phyloP scores from a whole-genome alignment of 2,329 filamentous ascomycete genomes.

The Colletotrichum cuscutae region DNA sequence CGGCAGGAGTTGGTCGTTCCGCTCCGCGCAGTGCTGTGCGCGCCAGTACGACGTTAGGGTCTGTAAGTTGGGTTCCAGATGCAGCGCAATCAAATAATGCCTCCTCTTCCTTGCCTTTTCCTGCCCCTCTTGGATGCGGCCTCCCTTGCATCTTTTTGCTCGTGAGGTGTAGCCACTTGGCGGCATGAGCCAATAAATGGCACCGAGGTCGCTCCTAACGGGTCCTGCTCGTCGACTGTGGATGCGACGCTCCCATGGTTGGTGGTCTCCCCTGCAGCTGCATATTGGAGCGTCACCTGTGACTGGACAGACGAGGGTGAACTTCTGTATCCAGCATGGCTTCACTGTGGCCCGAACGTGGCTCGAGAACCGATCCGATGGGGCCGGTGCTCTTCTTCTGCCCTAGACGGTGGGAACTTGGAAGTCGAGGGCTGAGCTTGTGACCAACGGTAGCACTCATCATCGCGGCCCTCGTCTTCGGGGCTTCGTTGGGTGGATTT shows the following conservation, averaged over 20 bases:
- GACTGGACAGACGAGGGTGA: conserved; percentile 22
- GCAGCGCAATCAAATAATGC: conserved; percentile 20
- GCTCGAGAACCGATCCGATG: conserved; percentile 29
- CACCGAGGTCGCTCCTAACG: conserved; percentile 19
- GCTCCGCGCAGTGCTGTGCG: not conserved
- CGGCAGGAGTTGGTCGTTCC: not conserved
- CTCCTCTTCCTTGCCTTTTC: conserved; percentile 27
- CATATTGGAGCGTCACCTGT: conserved; percentile 29
- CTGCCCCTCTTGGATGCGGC: conserved; percentile 23
- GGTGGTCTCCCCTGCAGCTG: conserved; percentile 28
- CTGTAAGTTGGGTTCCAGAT: not conserved
- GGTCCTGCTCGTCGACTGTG: conserved; percentile 18
- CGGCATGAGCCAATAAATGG: conserved; percentile 26
- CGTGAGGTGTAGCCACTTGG: conserved; percentile 29
- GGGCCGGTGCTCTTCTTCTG: conserved; percentile 17
- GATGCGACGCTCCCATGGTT: conserved; percentile 20
- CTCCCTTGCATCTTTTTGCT: conserved; percentile 30
- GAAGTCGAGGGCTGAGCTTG: conserved; percentile 4
- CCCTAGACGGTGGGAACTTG: not conserved
- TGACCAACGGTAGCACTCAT: conserved; percentile 23
- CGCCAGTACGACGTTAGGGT: conserved; percentile 14
- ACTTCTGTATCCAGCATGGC: conserved; percentile 29
- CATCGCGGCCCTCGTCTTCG: conserved; percentile 4
- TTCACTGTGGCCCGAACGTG: conserved; percentile 22
- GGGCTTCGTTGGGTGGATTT: conserved; percentile 9